phyloP scores from a whole-genome alignment of 2,329 filamentous ascomycete species.

The Thielaviopsis euricoi region DNA sequence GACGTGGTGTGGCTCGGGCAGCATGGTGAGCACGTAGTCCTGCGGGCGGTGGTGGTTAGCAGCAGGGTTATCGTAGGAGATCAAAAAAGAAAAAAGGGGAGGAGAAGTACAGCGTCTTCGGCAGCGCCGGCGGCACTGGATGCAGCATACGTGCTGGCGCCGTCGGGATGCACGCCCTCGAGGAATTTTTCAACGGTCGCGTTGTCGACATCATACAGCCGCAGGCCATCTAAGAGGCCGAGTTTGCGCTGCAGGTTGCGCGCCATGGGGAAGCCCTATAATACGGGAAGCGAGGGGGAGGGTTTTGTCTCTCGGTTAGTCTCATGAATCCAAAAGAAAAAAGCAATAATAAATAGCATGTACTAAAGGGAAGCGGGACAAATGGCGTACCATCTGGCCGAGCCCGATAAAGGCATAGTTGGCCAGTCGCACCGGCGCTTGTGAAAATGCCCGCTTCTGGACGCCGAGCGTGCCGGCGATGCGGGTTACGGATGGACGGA shows the following conservation, averaged over 20 bases:
- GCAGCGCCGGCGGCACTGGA: constrained; percentile 27
- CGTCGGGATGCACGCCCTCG: constrained; percentile 21
- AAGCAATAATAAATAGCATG: too few relatives aligned
- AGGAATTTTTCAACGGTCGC: constrained; percentile 30
- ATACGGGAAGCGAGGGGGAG: neutral
- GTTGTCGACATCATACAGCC: constrained; percentile 40
- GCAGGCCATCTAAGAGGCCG: constrained; percentile 30
- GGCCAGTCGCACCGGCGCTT: constrained; percentile 32
- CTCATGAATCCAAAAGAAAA: neutral
- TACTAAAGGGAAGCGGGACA: too few relatives aligned
- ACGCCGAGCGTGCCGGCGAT: too few relatives aligned
- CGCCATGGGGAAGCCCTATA: constrained; percentile 45
- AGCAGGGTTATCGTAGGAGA: constrained; percentile 12
- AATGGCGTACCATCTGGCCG: constrained; percentile 45
- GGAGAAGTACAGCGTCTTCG: constrained; percentile 36
- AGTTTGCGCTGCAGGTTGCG: constrained; percentile 44
- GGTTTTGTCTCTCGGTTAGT: constrained; percentile 9
- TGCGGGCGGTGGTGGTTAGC: constrained; percentile 21
- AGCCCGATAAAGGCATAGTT: constrained; percentile 43
- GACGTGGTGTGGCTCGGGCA: constrained; percentile 81
- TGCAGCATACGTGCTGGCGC: constrained; percentile 28
- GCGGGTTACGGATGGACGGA: neutral
- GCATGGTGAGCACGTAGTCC: constrained; percentile 75
- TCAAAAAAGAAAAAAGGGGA: constrained; percentile 13
- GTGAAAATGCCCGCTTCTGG: constrained; percentile 16